phyloP scores from a whole-genome alignment of 2,329 filamentous ascomycete genomes.

The Fusarium robinianum region DNA sequence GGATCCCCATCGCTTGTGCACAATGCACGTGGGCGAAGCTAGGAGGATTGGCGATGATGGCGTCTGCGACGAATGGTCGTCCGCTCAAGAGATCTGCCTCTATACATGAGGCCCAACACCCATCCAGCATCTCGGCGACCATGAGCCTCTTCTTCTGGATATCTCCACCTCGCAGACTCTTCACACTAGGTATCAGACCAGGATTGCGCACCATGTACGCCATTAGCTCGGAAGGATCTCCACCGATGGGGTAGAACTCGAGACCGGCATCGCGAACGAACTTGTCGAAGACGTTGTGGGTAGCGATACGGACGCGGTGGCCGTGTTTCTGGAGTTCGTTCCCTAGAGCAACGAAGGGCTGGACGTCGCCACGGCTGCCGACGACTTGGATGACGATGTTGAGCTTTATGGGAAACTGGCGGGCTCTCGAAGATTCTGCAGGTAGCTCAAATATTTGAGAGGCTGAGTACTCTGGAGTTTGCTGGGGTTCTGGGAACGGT shows the following conservation, averaged over 20 bases:
- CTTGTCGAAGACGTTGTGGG: constrained; percentile 57
- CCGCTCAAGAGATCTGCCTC: constrained; percentile 11
- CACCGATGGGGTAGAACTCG: constrained; percentile 60
- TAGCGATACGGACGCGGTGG: constrained; percentile 75
- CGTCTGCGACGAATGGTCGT: constrained; percentile 52
- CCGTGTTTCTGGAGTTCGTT: constrained; percentile 70
- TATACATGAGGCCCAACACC: constrained; percentile 40
- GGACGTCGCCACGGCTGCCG: constrained; percentile 76
- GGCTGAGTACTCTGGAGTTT: background rate
- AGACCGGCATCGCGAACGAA: constrained; percentile 54
- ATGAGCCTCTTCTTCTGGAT: constrained; percentile 37
- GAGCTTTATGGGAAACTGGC: constrained; percentile 16
- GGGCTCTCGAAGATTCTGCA: constrained; percentile 1
- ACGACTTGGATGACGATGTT: constrained; percentile 84
- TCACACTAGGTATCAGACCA: constrained; percentile 37
- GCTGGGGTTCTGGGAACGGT: constrained; percentile 3
- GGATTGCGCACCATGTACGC: constrained; percentile 41
- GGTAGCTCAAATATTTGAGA: constrained; percentile 1
- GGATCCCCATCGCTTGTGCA: constrained; percentile 49
- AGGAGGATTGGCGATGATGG: constrained; percentile 56
- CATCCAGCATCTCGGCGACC: constrained; percentile 38
- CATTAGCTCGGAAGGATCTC: constrained; percentile 46
- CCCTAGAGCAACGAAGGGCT: constrained; percentile 75
- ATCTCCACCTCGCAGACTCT: constrained; percentile 36
- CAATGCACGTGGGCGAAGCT: constrained; percentile 56